These are phyloP conservation scores for Spathaspora passalidarum DNA, from an alignment of 805 yeast species.

Conservation along the genomic window DNA sequence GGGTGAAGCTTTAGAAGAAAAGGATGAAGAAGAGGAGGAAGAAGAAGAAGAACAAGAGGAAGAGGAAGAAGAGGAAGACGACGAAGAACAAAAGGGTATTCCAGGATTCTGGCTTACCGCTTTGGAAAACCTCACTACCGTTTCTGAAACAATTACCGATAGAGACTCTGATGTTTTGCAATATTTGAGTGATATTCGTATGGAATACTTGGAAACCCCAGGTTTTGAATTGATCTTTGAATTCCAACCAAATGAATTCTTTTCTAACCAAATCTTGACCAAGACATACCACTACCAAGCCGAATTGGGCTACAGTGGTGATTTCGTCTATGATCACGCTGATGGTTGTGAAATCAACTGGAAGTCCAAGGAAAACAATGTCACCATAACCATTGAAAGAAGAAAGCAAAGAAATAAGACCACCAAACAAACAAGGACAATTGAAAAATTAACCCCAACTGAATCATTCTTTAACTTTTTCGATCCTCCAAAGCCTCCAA, in stretches of 20 bases:
- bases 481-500: slow-evolving; percentile 83
- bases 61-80: slow-evolving; percentile 43
- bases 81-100: slow-evolving; percentile 59
- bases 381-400: slow-evolving; percentile 84
- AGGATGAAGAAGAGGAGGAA: slow-evolving; percentile 41
- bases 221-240: slow-evolving; percentile 87
- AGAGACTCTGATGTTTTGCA: slow-evolving; percentile 84
- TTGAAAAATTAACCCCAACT: slow-evolving; percentile 90
- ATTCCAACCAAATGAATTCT: slow-evolving; percentile 72
- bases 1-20: slow-evolving; percentile 71
- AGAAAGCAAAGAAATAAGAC: slow-evolving; percentile 96
- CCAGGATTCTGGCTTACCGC: slow-evolving; percentile 98
- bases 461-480: slow-evolving; percentile 96
- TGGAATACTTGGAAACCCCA: slow-evolving; percentile 78
- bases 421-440: slow-evolving; percentile 93
- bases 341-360: slow-evolving; percentile 86
- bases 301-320: slow-evolving; percentile 92
- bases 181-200: slow-evolving; percentile 63
- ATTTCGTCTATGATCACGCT: slow-evolving; percentile 95
- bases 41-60: slow-evolving; percentile 40
- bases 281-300: slow-evolving; percentile 93
- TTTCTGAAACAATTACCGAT: slow-evolving; percentile 82
- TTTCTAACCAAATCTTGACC: slow-evolving; percentile 66
- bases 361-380: slow-evolving; percentile 76
- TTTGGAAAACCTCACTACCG: slow-evolving; percentile 76